These are phyloP conservation scores for Cutaneotrichosporon arboriforme DNA, from an alignment of 1,284 basidiomycete genomes.

Conservation along the genomic window DNA sequence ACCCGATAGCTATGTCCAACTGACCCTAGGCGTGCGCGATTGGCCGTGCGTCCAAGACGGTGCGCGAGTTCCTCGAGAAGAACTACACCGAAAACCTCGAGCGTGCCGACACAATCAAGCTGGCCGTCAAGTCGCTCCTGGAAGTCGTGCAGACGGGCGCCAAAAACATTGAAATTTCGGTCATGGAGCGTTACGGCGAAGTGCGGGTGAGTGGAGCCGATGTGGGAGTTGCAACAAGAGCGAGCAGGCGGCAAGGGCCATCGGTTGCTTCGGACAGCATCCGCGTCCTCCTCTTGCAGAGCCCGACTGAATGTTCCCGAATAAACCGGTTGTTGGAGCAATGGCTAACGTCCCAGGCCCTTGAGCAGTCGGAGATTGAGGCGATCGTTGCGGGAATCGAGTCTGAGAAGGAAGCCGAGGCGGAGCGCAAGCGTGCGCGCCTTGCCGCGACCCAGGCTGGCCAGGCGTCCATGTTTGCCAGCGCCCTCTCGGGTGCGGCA, in stretches of 20 bases:
- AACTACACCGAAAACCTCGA: conserved; percentile 89
- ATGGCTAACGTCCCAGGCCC: conserved; percentile 55
- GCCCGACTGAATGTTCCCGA: too few relatives aligned
- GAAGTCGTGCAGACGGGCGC: conserved; percentile 99
- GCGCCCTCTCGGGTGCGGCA: conserved; percentile 21
- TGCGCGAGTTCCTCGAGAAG: conserved; percentile 98
- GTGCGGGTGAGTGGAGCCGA: conserved; percentile 61
- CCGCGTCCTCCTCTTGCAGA: too few relatives aligned
- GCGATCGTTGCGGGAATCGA: conserved; percentile 86
- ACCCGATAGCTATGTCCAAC: background rate
- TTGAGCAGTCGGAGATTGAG: conserved; percentile 81
- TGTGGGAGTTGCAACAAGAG: background rate
- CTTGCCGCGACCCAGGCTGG: conserved; percentile 60
- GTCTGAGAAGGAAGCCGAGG: conserved; percentile 92
- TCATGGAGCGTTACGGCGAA: conserved; percentile 90
- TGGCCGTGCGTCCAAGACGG: conserved; percentile 95
- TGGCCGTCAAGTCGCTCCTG: conserved; percentile 90
- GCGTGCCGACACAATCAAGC: conserved; percentile 85
- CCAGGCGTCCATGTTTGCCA: conserved; percentile 43
- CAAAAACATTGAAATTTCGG: conserved; percentile 97
- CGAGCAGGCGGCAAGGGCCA: background rate
- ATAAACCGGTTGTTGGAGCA: too few relatives aligned
- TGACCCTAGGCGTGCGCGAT: conserved; percentile 81
- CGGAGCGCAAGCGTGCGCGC: conserved; percentile 73
- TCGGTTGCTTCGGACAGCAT: background rate